A percentile compares a stretch with the other conserved stretches of the same genome.
phyloP scores from a whole-genome alignment of 257 asterid genomes.

The Przewalskia tangutica region DNA sequence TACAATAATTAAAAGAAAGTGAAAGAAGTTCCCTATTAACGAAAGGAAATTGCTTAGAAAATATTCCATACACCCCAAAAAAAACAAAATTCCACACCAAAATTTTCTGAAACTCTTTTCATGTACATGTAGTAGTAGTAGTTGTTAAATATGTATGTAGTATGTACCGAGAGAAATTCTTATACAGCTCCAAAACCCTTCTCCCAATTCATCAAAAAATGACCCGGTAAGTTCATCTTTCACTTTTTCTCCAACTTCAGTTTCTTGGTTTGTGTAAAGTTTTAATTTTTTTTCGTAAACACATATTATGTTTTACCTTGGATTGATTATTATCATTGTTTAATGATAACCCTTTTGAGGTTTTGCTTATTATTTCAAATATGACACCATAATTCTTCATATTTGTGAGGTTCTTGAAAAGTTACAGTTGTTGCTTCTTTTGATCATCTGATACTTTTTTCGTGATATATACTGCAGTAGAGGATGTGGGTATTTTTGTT shows the following conservation, averaged over 20 bases:
- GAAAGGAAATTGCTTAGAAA: neutral
- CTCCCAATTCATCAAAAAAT: neutral
- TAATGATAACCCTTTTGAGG: neutral
- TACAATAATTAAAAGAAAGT: neutral
- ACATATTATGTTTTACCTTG: neutral
- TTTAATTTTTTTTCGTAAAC: neutral
- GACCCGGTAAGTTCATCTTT: neutral
- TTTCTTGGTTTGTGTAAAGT: neutral
- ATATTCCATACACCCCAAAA: neutral
- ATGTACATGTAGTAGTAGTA: neutral
- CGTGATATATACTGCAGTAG: neutral
- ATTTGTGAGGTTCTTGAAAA: too few species aligned
- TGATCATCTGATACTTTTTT: neutral
- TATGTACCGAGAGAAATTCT: neutral
- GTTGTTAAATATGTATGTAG: neutral
- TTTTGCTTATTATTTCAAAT: neutral
- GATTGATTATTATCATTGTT: neutral
- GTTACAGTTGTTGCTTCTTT: neutral
- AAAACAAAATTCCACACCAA: neutral
- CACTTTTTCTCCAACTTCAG: neutral
- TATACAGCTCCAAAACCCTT: neutral
- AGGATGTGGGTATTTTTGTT: neutral
- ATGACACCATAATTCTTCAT: too few species aligned
- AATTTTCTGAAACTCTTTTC: neutral
- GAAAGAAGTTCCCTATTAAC: neutral